Conservation (phyloP, 352 stramenopile genomes). For the Albugo laibachii region DNA sequence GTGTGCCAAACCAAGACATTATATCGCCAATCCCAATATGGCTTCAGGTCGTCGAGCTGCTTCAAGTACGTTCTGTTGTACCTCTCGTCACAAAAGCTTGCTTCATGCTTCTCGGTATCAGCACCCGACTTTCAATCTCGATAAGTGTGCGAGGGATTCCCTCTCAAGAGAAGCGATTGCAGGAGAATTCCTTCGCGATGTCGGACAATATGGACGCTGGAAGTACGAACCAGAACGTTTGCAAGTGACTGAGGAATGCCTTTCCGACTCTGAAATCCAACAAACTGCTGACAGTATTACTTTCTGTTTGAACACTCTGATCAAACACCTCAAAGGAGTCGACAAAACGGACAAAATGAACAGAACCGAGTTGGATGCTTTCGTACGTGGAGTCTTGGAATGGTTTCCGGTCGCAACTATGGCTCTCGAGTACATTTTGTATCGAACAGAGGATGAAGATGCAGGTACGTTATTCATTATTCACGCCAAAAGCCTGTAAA, state of each 20-base stretch:
- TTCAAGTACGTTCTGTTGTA: constrained; percentile 23
- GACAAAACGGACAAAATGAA: constrained; percentile 14
- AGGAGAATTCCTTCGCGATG: too few species aligned
- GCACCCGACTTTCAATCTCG: constrained; percentile 33
- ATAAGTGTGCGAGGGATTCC: constrained; percentile 15
- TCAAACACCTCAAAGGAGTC: constrained; percentile 28
- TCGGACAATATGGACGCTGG: constrained; percentile 1
- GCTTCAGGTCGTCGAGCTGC: constrained; percentile 46
- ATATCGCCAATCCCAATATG: constrained; percentile 35
- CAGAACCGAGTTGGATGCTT: constrained; percentile 23
- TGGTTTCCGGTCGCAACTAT: constrained; percentile 41
- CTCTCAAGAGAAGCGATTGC: too few species aligned
- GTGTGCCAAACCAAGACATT: constrained; percentile 46
- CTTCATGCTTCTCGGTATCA: constrained; percentile 8
- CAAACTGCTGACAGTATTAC: constrained; percentile 30
- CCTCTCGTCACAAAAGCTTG: background rate
- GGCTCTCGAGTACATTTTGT: constrained; percentile 37
- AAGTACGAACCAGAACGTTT: constrained; percentile 11
- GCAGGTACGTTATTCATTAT: constrained; percentile 20
- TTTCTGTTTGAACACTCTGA: constrained; percentile 47
- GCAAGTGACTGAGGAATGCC: background rate
- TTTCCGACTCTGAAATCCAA: constrained; percentile 2
- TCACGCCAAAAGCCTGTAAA: background rate
- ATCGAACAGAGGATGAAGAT: constrained; percentile 52
- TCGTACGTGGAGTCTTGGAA: constrained; percentile 18